Conservation (phyloP, 164 flowering plant species). For the Protea cynaroides region DNA sequence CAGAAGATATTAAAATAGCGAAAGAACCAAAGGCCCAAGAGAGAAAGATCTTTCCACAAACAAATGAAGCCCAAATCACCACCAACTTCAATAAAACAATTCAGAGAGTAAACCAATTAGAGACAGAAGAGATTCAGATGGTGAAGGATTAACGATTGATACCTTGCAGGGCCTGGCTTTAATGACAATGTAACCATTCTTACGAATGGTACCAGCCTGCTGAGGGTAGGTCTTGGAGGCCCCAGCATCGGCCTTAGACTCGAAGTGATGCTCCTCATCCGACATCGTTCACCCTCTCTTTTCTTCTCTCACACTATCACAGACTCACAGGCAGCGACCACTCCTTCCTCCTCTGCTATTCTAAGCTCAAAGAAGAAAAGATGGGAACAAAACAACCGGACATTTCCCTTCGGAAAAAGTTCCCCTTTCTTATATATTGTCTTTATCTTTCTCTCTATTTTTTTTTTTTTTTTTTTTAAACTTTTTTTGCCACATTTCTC, state of each 20-base stretch:
- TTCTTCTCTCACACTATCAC: not conserved
- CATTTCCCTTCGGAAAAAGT: too few species aligned
- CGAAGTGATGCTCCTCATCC: constrained; percentile 33
- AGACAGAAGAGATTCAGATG: not conserved
- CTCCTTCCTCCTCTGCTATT: too few species aligned
- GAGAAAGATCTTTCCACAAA: not conserved
- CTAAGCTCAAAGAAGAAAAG: too few species aligned
- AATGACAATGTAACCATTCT: constrained; percentile 29
- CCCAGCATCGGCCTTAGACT: constrained; percentile 31
- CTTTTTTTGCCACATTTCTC: too few species aligned
- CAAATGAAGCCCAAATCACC: not conserved
- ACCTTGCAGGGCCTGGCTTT: constrained; percentile 36
- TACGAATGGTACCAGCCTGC: constrained; percentile 32
- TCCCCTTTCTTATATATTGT: too few species aligned
- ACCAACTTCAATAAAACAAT: not conserved
- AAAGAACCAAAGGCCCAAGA: not conserved
- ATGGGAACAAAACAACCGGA: not conserved
- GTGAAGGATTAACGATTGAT: too few species aligned
- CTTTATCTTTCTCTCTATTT: too few species aligned
- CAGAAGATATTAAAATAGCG: not conserved
- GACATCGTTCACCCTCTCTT: constrained; percentile 14
- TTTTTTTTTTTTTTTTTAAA: too few species aligned
- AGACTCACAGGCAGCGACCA: too few species aligned
- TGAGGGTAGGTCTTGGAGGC: constrained; percentile 34
- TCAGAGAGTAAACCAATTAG: not conserved